phyloP scores from a whole-genome alignment of 192 early-diverging fungal species.

The Umbelopsis ramanniana region DNA sequence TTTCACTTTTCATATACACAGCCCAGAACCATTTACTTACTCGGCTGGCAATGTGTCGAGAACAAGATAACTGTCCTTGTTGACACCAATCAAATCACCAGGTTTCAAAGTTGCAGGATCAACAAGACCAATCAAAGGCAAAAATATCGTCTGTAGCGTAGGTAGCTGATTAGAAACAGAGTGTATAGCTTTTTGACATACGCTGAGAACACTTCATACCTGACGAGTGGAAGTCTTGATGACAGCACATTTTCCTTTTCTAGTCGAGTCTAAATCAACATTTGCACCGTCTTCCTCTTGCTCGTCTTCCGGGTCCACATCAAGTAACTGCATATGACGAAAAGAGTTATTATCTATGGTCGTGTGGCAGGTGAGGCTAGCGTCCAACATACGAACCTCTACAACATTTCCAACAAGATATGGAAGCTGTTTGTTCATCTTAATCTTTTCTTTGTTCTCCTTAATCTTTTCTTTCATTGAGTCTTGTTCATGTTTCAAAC shows the following conservation, averaged over 20 bases:
- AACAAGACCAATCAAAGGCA: constrained; percentile 97
- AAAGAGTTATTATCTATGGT: background rate
- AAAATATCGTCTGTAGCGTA: constrained; percentile 82
- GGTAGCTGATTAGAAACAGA: background rate
- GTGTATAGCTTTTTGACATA: background rate
- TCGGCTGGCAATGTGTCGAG: constrained; percentile 96
- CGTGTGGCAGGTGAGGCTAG: background rate
- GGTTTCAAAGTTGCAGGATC: constrained; percentile 87
- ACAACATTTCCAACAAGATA: constrained; percentile 97
- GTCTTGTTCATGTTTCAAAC: constrained; percentile 88
- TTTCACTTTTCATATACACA: too few species aligned
- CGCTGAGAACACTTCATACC: constrained; percentile 46
- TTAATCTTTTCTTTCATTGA: constrained; percentile 92
- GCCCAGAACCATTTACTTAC: constrained; percentile 45
- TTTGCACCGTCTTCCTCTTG: constrained; percentile 95
- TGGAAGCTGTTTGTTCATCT: constrained; percentile 96
- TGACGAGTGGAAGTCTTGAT: constrained; percentile 95
- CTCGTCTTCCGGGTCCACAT: constrained; percentile 88
- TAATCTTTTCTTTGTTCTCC: constrained; percentile 98
- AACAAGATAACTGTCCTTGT: constrained; percentile 97
- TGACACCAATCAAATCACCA: constrained; percentile 97
- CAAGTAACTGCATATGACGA: constrained; percentile 67
- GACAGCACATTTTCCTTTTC: constrained; percentile 96
- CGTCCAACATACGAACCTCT: constrained; percentile 63
- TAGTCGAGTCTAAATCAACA: constrained; percentile 89